Evolutionary conservation across 306 rosid species (phyloP).

Genomic region (Cucurbita pepo): DNA sequence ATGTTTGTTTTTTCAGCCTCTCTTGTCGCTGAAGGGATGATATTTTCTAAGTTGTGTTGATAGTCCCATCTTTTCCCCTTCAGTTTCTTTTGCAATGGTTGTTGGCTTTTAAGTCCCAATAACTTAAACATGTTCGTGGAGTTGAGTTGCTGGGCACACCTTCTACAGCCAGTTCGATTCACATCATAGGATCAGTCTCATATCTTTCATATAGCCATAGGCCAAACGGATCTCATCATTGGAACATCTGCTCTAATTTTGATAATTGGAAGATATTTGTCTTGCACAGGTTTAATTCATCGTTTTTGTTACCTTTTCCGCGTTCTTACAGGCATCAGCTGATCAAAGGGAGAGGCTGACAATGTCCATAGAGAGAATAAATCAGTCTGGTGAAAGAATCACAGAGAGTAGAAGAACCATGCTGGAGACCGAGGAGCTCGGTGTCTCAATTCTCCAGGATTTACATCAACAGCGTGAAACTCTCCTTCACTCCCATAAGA

Average conservation of each 20-base stretch:
- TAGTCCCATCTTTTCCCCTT: neutral
- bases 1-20: neutral
- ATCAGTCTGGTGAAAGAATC: slow-evolving; percentile 10
- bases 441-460: slow-evolving; percentile 11
- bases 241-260: neutral
- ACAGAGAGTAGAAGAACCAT: slow-evolving; percentile 12
- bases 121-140: neutral
- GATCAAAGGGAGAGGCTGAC: slow-evolving; percentile 14
- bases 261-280: neutral
- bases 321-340: slow-evolving; percentile 4
- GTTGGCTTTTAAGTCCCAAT: neutral
- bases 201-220: neutral
- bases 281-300: neutral
- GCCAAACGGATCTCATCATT: neutral
- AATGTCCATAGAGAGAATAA: slow-evolving; percentile 11
- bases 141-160: neutral
- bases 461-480: slow-evolving; percentile 15
- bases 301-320: neutral
- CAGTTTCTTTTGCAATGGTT: neutral
- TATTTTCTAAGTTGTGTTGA: neutral
- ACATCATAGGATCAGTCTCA: neutral
- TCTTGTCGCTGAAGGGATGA: neutral
- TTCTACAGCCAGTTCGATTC: neutral
- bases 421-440: slow-evolving; percentile 12
- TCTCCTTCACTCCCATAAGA: slow-evolving; percentile 8